These are phyloP conservation scores for Pichia sp. DNA, from an alignment of 1,139 yeast species.

Conservation along the genomic window DNA sequence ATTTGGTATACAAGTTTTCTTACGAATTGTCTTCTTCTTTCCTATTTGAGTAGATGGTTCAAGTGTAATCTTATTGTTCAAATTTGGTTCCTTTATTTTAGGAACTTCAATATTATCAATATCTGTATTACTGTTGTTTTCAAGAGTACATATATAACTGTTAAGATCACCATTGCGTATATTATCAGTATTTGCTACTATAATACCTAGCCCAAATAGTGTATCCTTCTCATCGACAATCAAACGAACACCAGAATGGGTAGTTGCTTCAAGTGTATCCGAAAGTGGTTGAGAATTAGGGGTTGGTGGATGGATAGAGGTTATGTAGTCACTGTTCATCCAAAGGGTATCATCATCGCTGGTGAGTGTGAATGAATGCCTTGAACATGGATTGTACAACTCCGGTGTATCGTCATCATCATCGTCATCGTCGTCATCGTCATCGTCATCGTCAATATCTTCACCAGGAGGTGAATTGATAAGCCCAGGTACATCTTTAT, in stretches of 20 bases:
- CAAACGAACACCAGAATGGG: background rate
- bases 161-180: slow-evolving; percentile 3
- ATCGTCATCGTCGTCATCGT: slow-evolving; percentile 2
- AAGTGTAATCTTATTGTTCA: too few relatives aligned
- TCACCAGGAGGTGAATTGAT: background rate
- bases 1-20: too few relatives aligned
- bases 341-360: background rate
- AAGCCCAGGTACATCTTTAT: background rate
- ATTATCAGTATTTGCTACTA: slow-evolving; percentile 2
- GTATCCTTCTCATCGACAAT: slow-evolving; percentile 1
- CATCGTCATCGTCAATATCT: background rate
- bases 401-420: background rate
- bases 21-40: background rate
- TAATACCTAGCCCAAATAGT: slow-evolving; percentile 6
- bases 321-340: background rate
- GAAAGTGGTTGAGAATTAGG: too few relatives aligned
- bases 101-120: background rate
- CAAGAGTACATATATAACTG: slow-evolving; percentile 7
- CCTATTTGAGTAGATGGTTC: too few relatives aligned
- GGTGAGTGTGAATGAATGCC: background rate
- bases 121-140: background rate
- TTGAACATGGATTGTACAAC: background rate
- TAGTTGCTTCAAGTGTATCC: background rate
- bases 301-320: background rate
- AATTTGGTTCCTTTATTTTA: background rate